Evolutionary conservation across 2,329 filamentous ascomycete genomes (phyloP), one percentile per base, ranked within the genome.

Genomic region (Trichoderma breve): DNA sequence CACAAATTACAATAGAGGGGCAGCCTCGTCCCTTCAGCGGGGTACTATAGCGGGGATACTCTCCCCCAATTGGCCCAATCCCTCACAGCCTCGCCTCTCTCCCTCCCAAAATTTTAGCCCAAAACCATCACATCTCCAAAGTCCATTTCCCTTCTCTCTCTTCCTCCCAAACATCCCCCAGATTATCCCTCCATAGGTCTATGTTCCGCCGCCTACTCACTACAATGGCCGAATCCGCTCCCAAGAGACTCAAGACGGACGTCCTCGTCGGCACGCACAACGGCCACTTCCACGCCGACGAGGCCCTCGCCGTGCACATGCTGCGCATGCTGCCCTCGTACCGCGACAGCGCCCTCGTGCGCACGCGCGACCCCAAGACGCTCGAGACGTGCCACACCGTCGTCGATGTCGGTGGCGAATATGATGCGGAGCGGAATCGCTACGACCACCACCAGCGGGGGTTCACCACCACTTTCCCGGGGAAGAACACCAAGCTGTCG

Each of bases 211-310:
- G 80, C 72, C 61, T 79, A 72, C 24, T 79, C 72, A 61, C 70
- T 55, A 76, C 73, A 74, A 83, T 83, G 81, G 86, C 91, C 78
- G 89, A 93, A 86, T 88, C 85, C 80, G 88, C 91, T 78, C 84
- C 91, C 74, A 98, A 98, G 84, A 92, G 93, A 82, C 84, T 97
- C 81, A 97, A 97, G 88, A 93, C 91, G 77, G 66, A 69, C 66
- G 84, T 92, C 75, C 83, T 90, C 76, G 97, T 98, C 80, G 96
- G 95, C 79, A 99, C 96, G 34, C 96, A 99, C 88, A 98, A 92
- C 84, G 96, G 96, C 76, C 94, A 98, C 86, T 99, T 99, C 88
- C 96, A 99, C 85, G 96, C 96, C 81, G 96, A 99, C 83, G 96
- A 99, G 85, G 95, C 96, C 73, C 90, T 99, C 57, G 96, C 96